These are phyloP conservation scores for Naganishia antarctica DNA, from an alignment of 768 basidiomycete genomes.

Conservation along the genomic window DNA sequence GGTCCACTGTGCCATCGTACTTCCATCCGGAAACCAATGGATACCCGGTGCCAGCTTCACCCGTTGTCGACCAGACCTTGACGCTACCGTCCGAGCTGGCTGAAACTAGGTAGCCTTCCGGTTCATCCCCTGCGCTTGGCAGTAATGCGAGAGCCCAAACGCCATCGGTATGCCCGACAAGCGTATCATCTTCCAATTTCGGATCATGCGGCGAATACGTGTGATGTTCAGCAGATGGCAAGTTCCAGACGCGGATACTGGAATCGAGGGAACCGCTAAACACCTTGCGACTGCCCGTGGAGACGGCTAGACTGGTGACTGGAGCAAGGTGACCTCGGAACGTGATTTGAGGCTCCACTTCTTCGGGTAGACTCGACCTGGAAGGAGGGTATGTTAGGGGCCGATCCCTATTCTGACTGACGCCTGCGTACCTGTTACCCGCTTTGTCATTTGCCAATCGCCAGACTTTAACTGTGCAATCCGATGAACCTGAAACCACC, in stretches of 20 bases:
- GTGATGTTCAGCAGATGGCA: conserved; percentile 66
- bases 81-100: conserved; percentile 86
- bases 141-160: conserved; percentile 92
- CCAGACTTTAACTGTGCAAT: conserved; percentile 95
- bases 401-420: background rate
- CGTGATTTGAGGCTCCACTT: conserved; percentile 88
- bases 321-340: conserved; percentile 88
- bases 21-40: conserved; percentile 73
- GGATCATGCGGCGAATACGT: conserved; percentile 90
- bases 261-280: conserved; percentile 92
- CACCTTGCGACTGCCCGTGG: conserved; percentile 60
- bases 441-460: conserved; percentile 72
- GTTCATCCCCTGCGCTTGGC: conserved; percentile 53
- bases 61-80: conserved; percentile 67
- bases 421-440: conserved; percentile 35
- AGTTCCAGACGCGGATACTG: conserved; percentile 83
- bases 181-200: conserved; percentile 66
- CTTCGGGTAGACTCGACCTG: conserved; percentile 48
- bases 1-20: conserved; percentile 56
- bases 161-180: conserved; percentile 90
- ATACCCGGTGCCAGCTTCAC: conserved; percentile 54
- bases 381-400: conserved; percentile 1
- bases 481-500: conserved; percentile 89
- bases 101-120: conserved; percentile 73
- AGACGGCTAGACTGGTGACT: conserved; percentile 71